A percentile compares a stretch with the other conserved stretches of the same genome.
phyloP scores from a whole-genome alignment of 2,329 filamentous ascomycete species.

The Colletotrichum karsti region DNA sequence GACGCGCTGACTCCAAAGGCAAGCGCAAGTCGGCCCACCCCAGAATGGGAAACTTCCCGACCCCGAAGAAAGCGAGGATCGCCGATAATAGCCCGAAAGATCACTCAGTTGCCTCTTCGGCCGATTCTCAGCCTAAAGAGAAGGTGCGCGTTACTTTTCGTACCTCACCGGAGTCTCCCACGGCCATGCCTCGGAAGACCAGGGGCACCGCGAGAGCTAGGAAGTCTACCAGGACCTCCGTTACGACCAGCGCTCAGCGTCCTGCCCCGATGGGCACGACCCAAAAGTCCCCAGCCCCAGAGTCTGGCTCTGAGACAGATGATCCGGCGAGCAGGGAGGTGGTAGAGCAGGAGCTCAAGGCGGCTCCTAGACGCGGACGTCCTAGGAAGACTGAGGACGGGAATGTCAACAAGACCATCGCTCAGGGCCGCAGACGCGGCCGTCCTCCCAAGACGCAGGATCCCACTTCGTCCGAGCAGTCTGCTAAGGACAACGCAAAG shows the following conservation, averaged over 20 bases:
- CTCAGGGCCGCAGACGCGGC: not conserved
- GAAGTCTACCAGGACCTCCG: not conserved
- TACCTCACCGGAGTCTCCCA: not conserved
- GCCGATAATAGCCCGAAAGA: no score
- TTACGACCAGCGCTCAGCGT: no score
- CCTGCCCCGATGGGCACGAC: no score
- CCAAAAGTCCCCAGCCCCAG: no score
- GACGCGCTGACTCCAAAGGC: no score
- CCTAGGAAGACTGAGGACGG: no score
- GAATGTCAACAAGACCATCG: no score
- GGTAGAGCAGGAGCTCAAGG: not conserved
- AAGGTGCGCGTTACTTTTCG: not conserved
- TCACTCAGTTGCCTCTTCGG: no score
- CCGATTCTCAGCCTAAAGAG: no score
- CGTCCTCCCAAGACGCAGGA: not conserved
- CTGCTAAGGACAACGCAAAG: not conserved
- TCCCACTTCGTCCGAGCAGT: not conserved
- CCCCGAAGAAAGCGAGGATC: not conserved
- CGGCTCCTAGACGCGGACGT: not conserved
- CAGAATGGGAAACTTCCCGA: not conserved
- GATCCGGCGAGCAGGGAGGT: not conserved
- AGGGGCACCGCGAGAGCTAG: not conserved
- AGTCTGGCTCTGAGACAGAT: no score
- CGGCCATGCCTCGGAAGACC: not conserved
- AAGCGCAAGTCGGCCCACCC: constrained; percentile 7